A percentile compares a stretch with the other conserved stretches of the same genome.
Evolutionary conservation across 495 filamentous ascomycete species (phyloP).

Genomic region (Parachaetomium inaequale): DNA sequence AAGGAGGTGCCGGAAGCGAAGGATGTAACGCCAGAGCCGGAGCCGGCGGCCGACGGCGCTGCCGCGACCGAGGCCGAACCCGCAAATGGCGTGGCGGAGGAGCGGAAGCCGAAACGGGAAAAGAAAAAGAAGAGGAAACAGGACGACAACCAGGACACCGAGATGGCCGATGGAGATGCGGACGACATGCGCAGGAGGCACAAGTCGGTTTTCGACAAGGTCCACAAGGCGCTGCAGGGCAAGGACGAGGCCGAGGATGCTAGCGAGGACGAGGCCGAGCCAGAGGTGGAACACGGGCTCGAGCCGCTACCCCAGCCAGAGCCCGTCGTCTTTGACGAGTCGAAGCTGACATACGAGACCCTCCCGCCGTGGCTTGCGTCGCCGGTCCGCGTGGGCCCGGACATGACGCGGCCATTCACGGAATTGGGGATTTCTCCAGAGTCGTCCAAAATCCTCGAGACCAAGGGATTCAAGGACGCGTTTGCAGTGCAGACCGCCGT

Average conservation of each 20-base stretch:
- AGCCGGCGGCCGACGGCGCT: not conserved
- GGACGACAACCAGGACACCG: slow-evolving; percentile 10
- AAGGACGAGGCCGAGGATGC: slow-evolving; percentile 26
- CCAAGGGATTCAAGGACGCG: slow-evolving; percentile 66
- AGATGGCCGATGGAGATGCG: slow-evolving; percentile 18
- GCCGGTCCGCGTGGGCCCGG: slow-evolving; percentile 60
- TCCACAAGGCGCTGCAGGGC: slow-evolving; percentile 43
- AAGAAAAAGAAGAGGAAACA: slow-evolving; percentile 39
- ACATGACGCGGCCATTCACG: slow-evolving; percentile 57
- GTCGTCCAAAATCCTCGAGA: slow-evolving; percentile 51
- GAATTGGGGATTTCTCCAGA: slow-evolving; percentile 50
- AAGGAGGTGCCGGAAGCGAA: slow-evolving; percentile 6
- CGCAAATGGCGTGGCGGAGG: not conserved
- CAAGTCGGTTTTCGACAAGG: slow-evolving; percentile 46
- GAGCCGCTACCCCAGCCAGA: slow-evolving; percentile 75
- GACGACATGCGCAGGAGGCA: slow-evolving; percentile 37
- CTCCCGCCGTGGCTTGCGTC: slow-evolving; percentile 72
- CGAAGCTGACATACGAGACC: slow-evolving; percentile 50
- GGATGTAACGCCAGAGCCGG: not conserved
- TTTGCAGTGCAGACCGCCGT: slow-evolving; percentile 82
- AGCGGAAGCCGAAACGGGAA: slow-evolving; percentile 24
- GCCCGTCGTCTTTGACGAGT: slow-evolving; percentile 50
- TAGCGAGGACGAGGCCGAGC: slow-evolving; percentile 26
- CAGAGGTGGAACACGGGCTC: slow-evolving; percentile 59
- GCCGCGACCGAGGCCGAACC: not conserved